Conservation (phyloP, 805 yeast genomes). For the Wickerhamomyces bovis region DNA sequence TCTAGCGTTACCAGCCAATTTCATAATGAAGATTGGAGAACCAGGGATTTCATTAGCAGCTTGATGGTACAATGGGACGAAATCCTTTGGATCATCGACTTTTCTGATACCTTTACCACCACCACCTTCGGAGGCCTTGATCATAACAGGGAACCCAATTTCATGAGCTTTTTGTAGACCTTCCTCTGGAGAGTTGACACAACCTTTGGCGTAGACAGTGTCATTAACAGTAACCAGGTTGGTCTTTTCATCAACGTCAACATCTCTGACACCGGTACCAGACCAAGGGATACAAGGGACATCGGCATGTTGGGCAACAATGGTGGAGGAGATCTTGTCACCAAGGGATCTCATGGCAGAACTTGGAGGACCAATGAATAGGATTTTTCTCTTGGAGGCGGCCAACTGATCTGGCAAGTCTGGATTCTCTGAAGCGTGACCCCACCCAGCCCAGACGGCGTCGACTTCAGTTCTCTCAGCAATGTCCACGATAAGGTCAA, state of each 20-base stretch:
- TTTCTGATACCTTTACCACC: constrained; percentile 99
- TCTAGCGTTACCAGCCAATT: constrained; percentile 94
- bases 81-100: constrained; percentile 80
- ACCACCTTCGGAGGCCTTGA: constrained; percentile 99
- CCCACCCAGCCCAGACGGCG: constrained; percentile 99
- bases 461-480: constrained; percentile 96
- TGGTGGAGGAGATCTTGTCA: constrained; percentile 95
- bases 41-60: constrained; percentile 98
- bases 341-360: constrained; percentile 99
- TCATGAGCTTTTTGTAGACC: constrained; percentile 78
- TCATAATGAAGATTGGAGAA: constrained; percentile 96
- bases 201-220: constrained; percentile 79
- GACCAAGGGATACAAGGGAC: constrained; percentile 99
- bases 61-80: constrained; percentile 73
- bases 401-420: constrained; percentile 89
- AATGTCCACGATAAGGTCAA: constrained; percentile 90
- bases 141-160: constrained; percentile 98
- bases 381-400: constrained; percentile 80
- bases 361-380: constrained; percentile 98
- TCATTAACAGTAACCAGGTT: constrained; percentile 87
- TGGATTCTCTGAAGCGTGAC: constrained; percentile 99
- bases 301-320: constrained; percentile 97
- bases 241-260: constrained; percentile 57
- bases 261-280: constrained; percentile 93
- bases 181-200: constrained; percentile 80